Evolutionary conservation across 257 asterid genomes (phyloP).

Genomic region (Solanum appendiculatum): DNA sequence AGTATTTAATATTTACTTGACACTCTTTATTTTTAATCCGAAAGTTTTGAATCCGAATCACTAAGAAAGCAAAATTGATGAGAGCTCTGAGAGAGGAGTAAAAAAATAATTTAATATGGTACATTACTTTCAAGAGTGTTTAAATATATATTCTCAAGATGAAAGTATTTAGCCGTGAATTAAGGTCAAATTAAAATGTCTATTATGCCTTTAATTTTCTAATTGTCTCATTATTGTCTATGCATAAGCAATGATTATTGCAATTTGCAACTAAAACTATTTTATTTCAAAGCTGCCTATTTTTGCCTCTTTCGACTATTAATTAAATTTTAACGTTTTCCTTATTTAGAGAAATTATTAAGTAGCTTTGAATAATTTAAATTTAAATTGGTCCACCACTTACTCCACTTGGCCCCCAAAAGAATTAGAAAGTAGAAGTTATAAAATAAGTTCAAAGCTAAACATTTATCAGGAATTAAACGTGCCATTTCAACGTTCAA

Average conservation of each 20-base stretch:
- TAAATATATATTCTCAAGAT: no score
- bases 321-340: neutral
- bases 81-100: no score
- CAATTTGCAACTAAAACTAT: neutral
- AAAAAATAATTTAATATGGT: no score
- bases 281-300: neutral
- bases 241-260: neutral
- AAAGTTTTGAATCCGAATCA: no score
- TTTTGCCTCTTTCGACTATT: neutral
- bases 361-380: no score
- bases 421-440: neutral
- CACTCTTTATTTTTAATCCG: fast-evolving
- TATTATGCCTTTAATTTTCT: neutral
- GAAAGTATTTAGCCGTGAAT: no score
- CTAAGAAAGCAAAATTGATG: no score
- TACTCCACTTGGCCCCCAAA: neutral
- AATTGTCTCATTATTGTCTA: neutral
- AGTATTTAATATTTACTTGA: no score
- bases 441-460: neutral
- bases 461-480: neutral
- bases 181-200: neutral
- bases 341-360: neutral
- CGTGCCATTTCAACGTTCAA: neutral
- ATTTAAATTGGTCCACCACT: neutral
- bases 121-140: no score